Evolutionary conservation across 768 basidiomycete species (phyloP), one percentile per base, ranked within the genome.

Genomic region (Tephrocybe rancida): DNA sequence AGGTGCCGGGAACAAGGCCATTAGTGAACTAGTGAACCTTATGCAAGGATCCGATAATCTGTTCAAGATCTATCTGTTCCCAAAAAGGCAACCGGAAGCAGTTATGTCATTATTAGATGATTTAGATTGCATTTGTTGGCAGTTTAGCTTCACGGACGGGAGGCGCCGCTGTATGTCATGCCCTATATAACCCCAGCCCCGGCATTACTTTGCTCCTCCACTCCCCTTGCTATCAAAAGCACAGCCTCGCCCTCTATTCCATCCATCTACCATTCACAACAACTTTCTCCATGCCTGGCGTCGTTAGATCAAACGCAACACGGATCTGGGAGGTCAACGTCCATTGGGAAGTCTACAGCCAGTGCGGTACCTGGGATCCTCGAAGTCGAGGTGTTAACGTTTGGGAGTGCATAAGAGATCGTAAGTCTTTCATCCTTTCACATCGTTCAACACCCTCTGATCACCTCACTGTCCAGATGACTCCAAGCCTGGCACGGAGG

Each of bases 341-440:
- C 37, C 73, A 84, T 67, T 90, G 87, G 87, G 61, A 76, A 21
- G 58, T 84, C 39, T 77, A 81, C 65, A 81, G 82, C 55, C 88
- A 90, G 63, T 89, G 88, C 66, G 83, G 83, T 50, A 76, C 85
- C 13, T 90, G 87, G 87, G 84, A 89, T 68, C 70, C 80, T 21
- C 80, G 77, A 67, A 76, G 81, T 48, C 80, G 82, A 35, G 82
- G 85, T 24, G 88, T 90, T 37, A 85, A 88, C 51, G 79, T 90
- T 50, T 90, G 87, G 87, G 87, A 90, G 62, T 90, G 88, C 64
- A 73, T 88, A 49, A 70, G 75, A 67, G 79, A 82, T 61, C 88
- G 88, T 89, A 69, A 70, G 85, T 79, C 29, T 47, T 32, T 57
- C 47, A 24, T 34, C 51, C 38, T n/a, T 18, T 43, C 18, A 35